Evolutionary conservation across 768 basidiomycete species (phyloP).

Genomic region (Crassisporium funariophilum): DNA sequence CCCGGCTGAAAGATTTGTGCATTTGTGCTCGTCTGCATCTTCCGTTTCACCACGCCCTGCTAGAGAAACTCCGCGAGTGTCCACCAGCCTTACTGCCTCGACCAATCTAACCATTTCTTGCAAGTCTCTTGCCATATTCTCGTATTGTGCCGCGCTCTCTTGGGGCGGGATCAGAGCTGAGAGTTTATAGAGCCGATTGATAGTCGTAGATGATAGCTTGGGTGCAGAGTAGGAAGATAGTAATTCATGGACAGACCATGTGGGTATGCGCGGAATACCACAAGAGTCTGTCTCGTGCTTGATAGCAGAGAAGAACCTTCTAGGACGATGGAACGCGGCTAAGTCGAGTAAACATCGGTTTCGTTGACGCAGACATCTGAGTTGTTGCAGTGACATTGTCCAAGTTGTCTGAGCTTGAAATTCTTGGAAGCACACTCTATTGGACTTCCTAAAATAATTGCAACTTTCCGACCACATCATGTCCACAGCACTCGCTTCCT

Average conservation of each 20-base stretch:
- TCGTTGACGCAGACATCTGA: conserved; percentile 1
- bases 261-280: conserved; percentile 66
- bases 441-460: too few relatives aligned
- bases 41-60: conserved; percentile 38
- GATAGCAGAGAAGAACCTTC: conserved; percentile 7
- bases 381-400: background rate
- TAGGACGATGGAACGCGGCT: background rate
- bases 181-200: conserved; percentile 68
- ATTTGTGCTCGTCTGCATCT: conserved; percentile 35
- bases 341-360: conserved; percentile 4
- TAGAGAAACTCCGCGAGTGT: conserved; percentile 37
- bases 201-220: conserved; percentile 52
- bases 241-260: conserved; percentile 81
- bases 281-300: conserved; percentile 48
- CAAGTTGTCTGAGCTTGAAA: conserved; percentile 21
- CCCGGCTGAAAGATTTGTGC: conserved; percentile 6
- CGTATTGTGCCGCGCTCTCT: conserved; percentile 55
- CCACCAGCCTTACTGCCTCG: conserved; percentile 75
- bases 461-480: too few relatives aligned
- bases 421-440: too few relatives aligned
- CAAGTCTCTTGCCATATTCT: conserved; percentile 55
- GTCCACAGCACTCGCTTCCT: conserved; percentile 36
- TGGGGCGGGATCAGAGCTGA: conserved; percentile 73
- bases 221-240: conserved; percentile 79
- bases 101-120: conserved; percentile 76